A percentile compares a stretch with the other conserved stretches of the same genome.
These are phyloP conservation scores for Hirschfeldia incana DNA, from an alignment of 345 rosid genomes.

Conservation along the genomic window DNA sequence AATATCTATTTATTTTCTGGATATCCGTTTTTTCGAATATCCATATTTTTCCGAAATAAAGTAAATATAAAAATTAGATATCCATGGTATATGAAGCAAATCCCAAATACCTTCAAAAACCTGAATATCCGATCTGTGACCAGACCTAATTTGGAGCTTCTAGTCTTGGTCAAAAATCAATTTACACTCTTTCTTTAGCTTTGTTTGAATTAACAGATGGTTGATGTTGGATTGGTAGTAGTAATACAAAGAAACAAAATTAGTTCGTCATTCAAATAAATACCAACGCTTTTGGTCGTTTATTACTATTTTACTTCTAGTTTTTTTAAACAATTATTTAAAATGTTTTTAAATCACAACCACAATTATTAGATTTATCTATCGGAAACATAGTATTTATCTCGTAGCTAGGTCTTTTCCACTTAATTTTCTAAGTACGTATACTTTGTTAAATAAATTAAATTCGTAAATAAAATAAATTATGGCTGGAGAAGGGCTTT, in stretches of 20 bases:
- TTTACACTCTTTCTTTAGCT: conserved; percentile 10
- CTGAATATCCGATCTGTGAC: too few species aligned
- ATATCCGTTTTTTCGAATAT: too few species aligned
- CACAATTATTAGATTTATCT: background rate
- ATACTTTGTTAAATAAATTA: background rate
- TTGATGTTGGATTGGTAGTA: background rate
- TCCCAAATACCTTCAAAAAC: too few species aligned
- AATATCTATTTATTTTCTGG: too few species aligned
- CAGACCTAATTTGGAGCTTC: background rate
- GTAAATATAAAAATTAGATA: too few species aligned
- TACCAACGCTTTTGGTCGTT: background rate
- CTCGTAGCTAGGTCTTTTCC: background rate
- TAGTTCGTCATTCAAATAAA: conserved; percentile 3
- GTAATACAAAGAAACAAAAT: background rate
- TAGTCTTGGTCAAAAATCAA: conserved; percentile 25
- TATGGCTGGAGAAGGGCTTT: background rate
- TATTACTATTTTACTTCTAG: background rate
- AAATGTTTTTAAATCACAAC: background rate
- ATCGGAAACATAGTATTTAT: background rate
- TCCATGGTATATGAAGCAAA: too few species aligned
- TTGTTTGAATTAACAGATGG: conserved; percentile 7
- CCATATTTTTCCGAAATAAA: too few species aligned
- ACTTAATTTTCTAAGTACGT: background rate
- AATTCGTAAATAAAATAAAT: background rate
- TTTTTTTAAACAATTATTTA: background rate